Conservation (phyloP, 2,329 filamentous ascomycete genomes). For the Trichoderma pleuroti region DNA sequence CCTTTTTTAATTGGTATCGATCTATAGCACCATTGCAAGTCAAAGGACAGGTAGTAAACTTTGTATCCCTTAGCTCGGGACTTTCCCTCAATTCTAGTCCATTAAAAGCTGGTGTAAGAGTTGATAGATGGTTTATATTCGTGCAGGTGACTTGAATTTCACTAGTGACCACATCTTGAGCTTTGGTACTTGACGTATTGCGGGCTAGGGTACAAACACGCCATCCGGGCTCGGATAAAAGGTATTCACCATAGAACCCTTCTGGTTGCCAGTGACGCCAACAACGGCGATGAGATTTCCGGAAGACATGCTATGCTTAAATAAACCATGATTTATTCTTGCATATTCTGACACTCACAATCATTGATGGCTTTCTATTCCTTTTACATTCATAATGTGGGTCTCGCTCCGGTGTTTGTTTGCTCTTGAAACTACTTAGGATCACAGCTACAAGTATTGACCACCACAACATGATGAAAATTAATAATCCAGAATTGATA, state of each 20-base stretch:
- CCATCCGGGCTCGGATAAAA: background rate
- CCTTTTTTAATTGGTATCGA: no score
- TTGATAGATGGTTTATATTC: background rate
- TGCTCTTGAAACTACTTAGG: background rate
- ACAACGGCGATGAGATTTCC: background rate
- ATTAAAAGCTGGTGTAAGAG: background rate
- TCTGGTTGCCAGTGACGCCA: background rate
- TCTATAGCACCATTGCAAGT: no score
- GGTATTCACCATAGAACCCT: background rate
- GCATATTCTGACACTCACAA: background rate
- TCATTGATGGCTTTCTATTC: no score
- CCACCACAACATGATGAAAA: background rate
- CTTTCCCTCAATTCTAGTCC: background rate
- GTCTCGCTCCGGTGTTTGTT: background rate
- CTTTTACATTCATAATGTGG: background rate
- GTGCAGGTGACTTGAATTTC: background rate
- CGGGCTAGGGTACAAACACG: background rate
- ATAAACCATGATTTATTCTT: background rate
- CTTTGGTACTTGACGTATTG: background rate
- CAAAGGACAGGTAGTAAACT: no score
- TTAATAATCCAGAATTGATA: background rate
- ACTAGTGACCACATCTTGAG: background rate
- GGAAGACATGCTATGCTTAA: background rate
- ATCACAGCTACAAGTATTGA: background rate
- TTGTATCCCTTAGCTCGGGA: no score